These are phyloP conservation scores for Paraconiothyrium sp. DNA, from an alignment of 2,329 filamentous ascomycete species.

Conservation along the genomic window DNA sequence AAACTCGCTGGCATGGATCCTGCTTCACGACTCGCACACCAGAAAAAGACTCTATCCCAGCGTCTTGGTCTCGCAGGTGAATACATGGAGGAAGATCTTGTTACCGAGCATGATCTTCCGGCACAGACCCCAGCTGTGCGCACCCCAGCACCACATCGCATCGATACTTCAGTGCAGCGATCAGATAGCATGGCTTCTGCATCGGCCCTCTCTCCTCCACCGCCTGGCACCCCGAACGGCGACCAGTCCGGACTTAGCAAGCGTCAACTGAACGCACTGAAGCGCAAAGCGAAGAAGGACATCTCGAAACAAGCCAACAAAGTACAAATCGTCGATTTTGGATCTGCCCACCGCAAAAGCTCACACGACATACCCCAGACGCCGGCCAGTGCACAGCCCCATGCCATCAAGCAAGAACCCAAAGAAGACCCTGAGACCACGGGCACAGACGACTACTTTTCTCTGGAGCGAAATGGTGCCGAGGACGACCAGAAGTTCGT, in stretches of 20 bases:
- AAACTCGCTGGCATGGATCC: conserved; percentile 83
- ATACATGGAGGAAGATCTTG: conserved; percentile 83
- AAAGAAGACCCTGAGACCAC: conserved; percentile 69
- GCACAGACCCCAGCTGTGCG: conserved; percentile 49
- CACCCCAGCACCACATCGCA: conserved; percentile 53
- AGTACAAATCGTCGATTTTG: conserved; percentile 87
- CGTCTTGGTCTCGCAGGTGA: conserved; percentile 87
- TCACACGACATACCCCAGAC: conserved; percentile 69
- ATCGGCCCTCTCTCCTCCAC: conserved; percentile 54
- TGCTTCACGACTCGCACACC: conserved; percentile 79
- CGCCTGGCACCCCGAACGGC: conserved; percentile 52
- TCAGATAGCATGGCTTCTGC: conserved; percentile 56
- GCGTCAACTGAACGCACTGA: conserved; percentile 91
- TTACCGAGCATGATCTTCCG: conserved; percentile 71
- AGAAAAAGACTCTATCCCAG: conserved; percentile 86
- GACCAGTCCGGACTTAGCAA: conserved; percentile 76
- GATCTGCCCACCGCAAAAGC: conserved; percentile 70
- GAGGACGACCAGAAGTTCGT: conserved; percentile 94
- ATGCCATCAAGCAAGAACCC: conserved; percentile 69
- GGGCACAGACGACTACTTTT: conserved; percentile 82
- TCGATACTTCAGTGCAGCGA: conserved; percentile 61
- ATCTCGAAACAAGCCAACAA: conserved; percentile 91
- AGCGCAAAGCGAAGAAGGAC: conserved; percentile 91
- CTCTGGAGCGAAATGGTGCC: conserved; percentile 78
- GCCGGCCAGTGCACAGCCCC: conserved; percentile 59